phyloP scores from a whole-genome alignment of 805 yeast species.

The Cyberlindnera xylosilytica region DNA sequence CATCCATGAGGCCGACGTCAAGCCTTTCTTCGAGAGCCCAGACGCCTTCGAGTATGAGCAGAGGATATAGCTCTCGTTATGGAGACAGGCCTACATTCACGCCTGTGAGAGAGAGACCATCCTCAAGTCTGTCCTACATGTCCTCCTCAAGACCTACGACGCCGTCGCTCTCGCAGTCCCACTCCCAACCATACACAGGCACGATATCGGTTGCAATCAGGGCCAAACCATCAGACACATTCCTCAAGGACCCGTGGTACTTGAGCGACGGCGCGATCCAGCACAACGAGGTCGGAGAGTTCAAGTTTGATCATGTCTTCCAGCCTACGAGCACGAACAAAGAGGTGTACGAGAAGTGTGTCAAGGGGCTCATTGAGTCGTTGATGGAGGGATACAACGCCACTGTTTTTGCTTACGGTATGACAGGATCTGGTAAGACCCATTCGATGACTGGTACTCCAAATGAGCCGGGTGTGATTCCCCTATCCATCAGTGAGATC shows the following conservation, averaged over 20 bases:
- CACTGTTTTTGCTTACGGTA: conserved; percentile 94
- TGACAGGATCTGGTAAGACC: conserved; percentile 95
- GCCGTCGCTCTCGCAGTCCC: conserved; percentile 17
- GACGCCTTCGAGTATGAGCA: conserved; percentile 21
- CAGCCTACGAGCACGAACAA: conserved; percentile 50
- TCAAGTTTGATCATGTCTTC: conserved; percentile 78
- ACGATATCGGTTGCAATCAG: conserved; percentile 74
- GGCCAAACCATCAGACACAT: conserved; percentile 56
- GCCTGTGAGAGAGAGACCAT: conserved; percentile 23
- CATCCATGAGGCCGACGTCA: conserved; percentile 23
- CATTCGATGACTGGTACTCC: conserved; percentile 76
- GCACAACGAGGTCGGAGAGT: conserved; percentile 58
- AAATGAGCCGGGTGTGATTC: conserved; percentile 73
- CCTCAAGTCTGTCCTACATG: conserved; percentile 12
- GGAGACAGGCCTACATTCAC: conserved; percentile 22
- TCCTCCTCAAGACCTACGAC: conserved; percentile 24
- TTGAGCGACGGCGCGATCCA: conserved; percentile 39
- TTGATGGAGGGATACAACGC: conserved; percentile 77
- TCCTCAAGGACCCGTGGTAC: conserved; percentile 31
- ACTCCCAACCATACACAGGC: conserved; percentile 49
- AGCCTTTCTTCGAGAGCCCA: conserved; percentile 20
- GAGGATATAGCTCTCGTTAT: conserved; percentile 15
- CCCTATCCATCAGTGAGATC: conserved; percentile 68
- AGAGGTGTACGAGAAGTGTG: conserved; percentile 58
- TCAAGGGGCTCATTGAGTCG: conserved; percentile 48